Evolutionary conservation across 805 yeast genomes (phyloP).

Genomic region (Torulaspora maleeae): DNA sequence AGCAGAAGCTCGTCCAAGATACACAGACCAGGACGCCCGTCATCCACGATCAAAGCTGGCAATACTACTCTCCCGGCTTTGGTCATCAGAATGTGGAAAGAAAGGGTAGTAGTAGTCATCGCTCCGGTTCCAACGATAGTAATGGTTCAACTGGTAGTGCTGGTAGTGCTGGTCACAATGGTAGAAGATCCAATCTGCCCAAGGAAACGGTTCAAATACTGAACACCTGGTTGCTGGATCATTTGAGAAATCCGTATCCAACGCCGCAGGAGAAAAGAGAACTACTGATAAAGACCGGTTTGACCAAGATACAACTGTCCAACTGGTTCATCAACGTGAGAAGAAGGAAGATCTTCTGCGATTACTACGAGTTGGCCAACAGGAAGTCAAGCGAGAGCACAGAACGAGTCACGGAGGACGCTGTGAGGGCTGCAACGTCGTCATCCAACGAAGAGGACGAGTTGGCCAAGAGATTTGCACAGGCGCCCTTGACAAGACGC

Average conservation of each 20-base stretch:
- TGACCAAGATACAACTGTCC: conserved; percentile 73
- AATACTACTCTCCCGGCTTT: background rate
- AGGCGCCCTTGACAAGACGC: conserved; percentile 29
- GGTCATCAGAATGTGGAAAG: background rate
- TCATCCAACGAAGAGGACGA: conserved; percentile 19
- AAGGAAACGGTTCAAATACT: conserved; percentile 69
- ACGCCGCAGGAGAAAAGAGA: conserved; percentile 71
- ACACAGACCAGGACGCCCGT: background rate
- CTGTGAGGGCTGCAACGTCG: conserved; percentile 16
- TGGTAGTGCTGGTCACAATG: conserved; percentile 16
- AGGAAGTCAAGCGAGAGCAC: conserved; percentile 9
- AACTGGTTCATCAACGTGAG: conserved; percentile 90
- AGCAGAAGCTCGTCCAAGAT: background rate
- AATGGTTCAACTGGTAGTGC: background rate
- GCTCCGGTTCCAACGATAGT: background rate
- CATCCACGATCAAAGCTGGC: background rate
- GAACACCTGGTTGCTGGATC: conserved; percentile 68
- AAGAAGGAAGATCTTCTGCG: conserved; percentile 55
- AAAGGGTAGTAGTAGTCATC: background rate
- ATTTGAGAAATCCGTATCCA: conserved; percentile 79
- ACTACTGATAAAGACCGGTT: conserved; percentile 65
- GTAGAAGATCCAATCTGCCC: conserved; percentile 68
- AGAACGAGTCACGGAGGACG: conserved; percentile 14
- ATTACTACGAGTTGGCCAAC: conserved; percentile 26
- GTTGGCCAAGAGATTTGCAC: conserved; percentile 25